phyloP scores from a whole-genome alignment of 306 rosid species.

The Ochetophila trinervis region DNA sequence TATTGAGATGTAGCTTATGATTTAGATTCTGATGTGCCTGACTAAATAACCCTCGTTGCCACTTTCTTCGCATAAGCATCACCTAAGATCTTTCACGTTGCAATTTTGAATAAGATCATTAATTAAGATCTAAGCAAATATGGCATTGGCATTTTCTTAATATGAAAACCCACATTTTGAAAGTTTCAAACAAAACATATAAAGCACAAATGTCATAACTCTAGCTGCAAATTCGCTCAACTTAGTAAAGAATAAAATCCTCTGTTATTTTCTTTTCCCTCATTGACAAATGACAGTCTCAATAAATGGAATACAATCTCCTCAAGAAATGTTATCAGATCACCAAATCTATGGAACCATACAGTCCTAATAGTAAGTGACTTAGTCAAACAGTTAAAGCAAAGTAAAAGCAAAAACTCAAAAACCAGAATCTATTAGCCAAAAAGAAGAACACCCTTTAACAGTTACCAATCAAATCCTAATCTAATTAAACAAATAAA shows the following conservation, averaged over 20 bases:
- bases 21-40: neutral
- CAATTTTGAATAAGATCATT: neutral
- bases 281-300: too few relatives aligned
- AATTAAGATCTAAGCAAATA: neutral
- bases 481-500: slow-evolving; percentile 2
- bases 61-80: too few relatives aligned
- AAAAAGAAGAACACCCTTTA: neutral
- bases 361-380: too few relatives aligned
- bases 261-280: too few relatives aligned
- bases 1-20: neutral
- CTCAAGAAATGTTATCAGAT: too few relatives aligned
- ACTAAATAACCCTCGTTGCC: too few relatives aligned
- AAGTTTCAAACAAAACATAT: neutral
- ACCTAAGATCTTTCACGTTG: neutral
- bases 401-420: too few relatives aligned
- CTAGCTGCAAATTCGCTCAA: neutral
- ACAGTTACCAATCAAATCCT: neutral
- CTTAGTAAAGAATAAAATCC: neutral
- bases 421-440: neutral
- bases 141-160: neutral
- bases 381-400: too few relatives aligned
- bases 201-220: neutral
- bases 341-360: too few relatives aligned
- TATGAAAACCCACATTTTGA: neutral
- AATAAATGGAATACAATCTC: too few relatives aligned